Percentiles rank a stretch among this genome's conserved stretches.
Evolutionary conservation across 1,139 yeast genomes (phyloP).

Genomic region (Yamadazyma aaseri): DNA sequence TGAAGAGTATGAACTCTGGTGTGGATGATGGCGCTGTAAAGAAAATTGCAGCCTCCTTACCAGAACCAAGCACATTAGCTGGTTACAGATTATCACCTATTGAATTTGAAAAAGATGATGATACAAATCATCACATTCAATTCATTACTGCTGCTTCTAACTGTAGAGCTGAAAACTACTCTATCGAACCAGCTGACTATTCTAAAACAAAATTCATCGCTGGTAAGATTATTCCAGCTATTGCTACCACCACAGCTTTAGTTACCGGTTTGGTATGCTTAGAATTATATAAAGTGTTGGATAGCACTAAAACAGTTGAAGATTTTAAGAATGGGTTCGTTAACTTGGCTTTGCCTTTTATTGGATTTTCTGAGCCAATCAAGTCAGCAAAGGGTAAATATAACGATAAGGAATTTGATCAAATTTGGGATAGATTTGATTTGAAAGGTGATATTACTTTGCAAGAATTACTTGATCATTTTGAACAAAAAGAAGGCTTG

Average conservation of each 20-base stretch:
- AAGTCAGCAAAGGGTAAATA: conserved; percentile 80
- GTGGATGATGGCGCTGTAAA: conserved; percentile 59
- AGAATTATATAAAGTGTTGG: conserved; percentile 89
- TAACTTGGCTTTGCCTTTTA: conserved; percentile 91
- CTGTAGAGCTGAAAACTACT: conserved; percentile 89
- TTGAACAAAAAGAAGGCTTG: conserved; percentile 78
- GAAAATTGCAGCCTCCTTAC: conserved; percentile 71
- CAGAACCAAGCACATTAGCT: conserved; percentile 85
- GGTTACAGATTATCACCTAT: conserved; percentile 85
- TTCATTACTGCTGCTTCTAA: conserved; percentile 97
- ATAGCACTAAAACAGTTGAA: conserved; percentile 69
- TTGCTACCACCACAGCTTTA: conserved; percentile 96
- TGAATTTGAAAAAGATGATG: conserved; percentile 97
- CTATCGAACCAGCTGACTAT: conserved; percentile 75
- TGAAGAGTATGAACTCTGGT: conserved; percentile 43
- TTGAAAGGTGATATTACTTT: conserved; percentile 76
- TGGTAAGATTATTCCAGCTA: conserved; percentile 96
- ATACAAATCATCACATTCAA: conserved; percentile 92
- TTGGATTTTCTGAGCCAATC: conserved; percentile 96
- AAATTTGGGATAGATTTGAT: conserved; percentile 94
- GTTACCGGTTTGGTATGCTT: conserved; percentile 93
- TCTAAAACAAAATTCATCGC: conserved; percentile 81
- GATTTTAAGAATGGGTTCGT: conserved; percentile 92
- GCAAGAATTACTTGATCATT: conserved; percentile 70
- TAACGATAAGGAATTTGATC: conserved; percentile 77